Base-by-base conservation (phyloP, 1,139 yeast species). In the Maudiozyma humilis region DNA sequence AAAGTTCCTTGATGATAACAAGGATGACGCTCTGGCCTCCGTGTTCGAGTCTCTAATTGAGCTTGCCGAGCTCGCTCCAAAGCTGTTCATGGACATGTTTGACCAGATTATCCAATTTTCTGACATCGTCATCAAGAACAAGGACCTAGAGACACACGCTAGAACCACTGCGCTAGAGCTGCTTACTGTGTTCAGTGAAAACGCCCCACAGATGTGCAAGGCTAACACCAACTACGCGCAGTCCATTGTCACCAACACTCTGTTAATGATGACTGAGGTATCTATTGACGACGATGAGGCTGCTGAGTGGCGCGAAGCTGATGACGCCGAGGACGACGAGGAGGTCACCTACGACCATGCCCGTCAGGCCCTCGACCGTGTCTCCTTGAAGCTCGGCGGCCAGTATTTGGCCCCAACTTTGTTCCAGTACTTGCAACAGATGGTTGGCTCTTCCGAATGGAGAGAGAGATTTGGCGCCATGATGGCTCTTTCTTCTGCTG, bases 401-500 rank as follows among this genome's bases (percentile, higher is more conserved):
- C 82, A 81, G 59, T 72, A 82, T 8, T 72, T 91, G 51, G 93
- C 95, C 14, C 82, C 81, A 18, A 94, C 95, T 18, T 70, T 91
- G 47, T 91, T 91, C 67, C 87, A 82, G 58, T 84, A 79, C 65
- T 71, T 91, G 50, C 96, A 96, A 13, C 77, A 76, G 44, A 83
- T 91, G 95, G 67, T 85, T 30, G 71, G 71, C 46, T 82, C 95
- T 1, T 59, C 68, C 33, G 76, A 78, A 50, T 91, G 98, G 98
- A 81, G 95, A 63, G 95, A 88, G 64, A 82, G 96, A 50, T 96
- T 88, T 64, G 98, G 96, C 14, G 95, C 97, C 2, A 70, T 91
- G 47, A 91, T 91, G 97, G 97, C 96, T 0, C 70, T 91, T 38
- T 87, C 96, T 1, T 82, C 95, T 8, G 96, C 95, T 23, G 96